Base-by-base conservation (phyloP, 192 early-diverging fungal species). In the Geranomyces variabilis region DNA sequence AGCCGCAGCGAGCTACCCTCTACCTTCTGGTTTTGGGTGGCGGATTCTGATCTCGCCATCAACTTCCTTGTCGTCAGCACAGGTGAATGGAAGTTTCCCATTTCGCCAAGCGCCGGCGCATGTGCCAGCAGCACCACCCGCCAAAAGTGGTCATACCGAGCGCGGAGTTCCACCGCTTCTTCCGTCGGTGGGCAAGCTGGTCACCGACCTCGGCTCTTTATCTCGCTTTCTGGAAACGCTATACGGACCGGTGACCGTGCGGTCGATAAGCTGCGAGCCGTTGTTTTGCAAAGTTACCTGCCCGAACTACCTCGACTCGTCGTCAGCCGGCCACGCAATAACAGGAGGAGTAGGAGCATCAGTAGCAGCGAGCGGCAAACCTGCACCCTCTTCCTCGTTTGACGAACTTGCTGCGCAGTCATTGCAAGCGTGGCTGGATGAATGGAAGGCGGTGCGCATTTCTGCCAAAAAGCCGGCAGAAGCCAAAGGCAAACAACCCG, bases 221-320 rank as follows among this genome's bases (percentile, higher is more conserved):
- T 53, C 51, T 53, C 51, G 51, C 36, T 53, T 53, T 26, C 15
- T 53, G 51, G 51, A 53, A 53, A 53, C n/a, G 19, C 51, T 53
- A n/a, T 53, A 53, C 24, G 51, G 51, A 3, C 7, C 19, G 4
- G 51, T 7, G 51, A 53, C 24, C 7, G 6, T 53, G 4, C 51
- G 17, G 17, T 53, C 51, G 4, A 53, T 26, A 15, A 26, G 7
- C 3, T 53, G 51, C 51, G n/a, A 24, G 51, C 51, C 51, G 4
- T 15, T 53, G 3, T 53, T 53, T 53, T 17, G 24, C 7, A 53
- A 26, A 53, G n/a, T 53, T 53, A 53, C n/a, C 17, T 24, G 51
- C 24, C 51, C 19, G 24, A 15, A 53, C 51, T 15, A 15, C 3
- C 19, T 26, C 17, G 51, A n/a, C n/a, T 26, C 51, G 24, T 15